Evolutionary conservation across 1,139 yeast species (phyloP).

Genomic region (Lodderomyces beijingensis): DNA sequence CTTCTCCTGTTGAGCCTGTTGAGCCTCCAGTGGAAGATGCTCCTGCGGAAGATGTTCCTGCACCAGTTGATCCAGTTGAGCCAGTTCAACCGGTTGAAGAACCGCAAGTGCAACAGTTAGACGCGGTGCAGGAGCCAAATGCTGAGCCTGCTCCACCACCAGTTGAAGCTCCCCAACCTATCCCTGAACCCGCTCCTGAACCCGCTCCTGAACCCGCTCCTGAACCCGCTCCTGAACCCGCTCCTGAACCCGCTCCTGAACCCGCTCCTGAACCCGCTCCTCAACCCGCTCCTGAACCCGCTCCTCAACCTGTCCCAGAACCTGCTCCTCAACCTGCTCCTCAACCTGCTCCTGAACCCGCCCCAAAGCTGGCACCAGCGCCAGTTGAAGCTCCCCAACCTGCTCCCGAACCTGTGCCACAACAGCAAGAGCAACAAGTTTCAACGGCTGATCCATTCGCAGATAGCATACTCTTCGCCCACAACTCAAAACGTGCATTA

Average conservation of each 20-base stretch:
- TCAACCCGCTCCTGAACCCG: constrained; percentile 1
- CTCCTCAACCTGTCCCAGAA: neutral
- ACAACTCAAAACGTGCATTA: constrained; percentile 62
- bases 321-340: neutral
- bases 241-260: neutral
- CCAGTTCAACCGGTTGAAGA: too few relatives aligned
- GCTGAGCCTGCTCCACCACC: neutral
- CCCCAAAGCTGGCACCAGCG: neutral
- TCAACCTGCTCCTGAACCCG: neutral
- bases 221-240: neutral
- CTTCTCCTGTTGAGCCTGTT: neutral
- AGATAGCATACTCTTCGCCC: constrained; percentile 32
- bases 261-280: constrained; percentile 1
- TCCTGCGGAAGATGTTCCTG: too few relatives aligned
- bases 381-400: too few relatives aligned
- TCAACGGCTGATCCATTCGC: too few relatives aligned
- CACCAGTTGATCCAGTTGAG: too few relatives aligned
- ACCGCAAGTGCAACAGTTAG: neutral
- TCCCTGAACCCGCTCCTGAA: neutral
- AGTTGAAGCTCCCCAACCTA: neutral
- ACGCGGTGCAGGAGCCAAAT: neutral
- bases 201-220: neutral
- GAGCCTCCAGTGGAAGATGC: neutral
- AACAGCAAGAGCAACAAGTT: too few relatives aligned
- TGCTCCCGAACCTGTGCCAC: too few relatives aligned